These are phyloP conservation scores for Amorphotheca resinae DNA, from an alignment of 495 filamentous ascomycete genomes.

Conservation along the genomic window DNA sequence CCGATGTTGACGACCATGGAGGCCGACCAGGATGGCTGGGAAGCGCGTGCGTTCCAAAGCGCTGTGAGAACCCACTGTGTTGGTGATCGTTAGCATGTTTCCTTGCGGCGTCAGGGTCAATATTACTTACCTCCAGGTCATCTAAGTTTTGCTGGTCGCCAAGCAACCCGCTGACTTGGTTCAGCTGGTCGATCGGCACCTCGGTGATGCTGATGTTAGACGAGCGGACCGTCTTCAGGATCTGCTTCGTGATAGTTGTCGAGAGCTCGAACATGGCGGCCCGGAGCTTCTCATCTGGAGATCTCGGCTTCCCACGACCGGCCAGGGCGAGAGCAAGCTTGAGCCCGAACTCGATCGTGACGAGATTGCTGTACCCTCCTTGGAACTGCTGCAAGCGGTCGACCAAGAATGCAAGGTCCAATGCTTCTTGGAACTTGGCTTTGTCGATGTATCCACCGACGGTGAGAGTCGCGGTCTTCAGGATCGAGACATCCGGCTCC, in stretches of 20 bases:
- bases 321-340: constrained; percentile 42
- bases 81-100: not conserved
- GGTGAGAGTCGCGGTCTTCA: not conserved
- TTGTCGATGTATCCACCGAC: constrained; percentile 19
- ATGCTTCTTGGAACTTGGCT: constrained; percentile 36
- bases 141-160: constrained; percentile 45
- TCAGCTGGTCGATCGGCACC: constrained; percentile 39
- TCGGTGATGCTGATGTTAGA: constrained; percentile 39
- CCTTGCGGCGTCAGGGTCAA: not conserved
- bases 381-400: constrained; percentile 45
- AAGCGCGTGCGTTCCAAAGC: constrained; percentile 48
- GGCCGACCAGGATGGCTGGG: constrained; percentile 43
- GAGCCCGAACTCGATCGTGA: constrained; percentile 38
- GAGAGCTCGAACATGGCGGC: constrained; percentile 39
- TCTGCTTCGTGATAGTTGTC: constrained; percentile 36
- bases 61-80: constrained; percentile 36
- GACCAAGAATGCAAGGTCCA: constrained; percentile 38
- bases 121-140: constrained; percentile 40
- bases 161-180: constrained; percentile 39
- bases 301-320: constrained; percentile 26
- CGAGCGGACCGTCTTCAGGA: constrained; percentile 34
- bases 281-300: constrained; percentile 28
- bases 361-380: constrained; percentile 33
- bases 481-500: not conserved
- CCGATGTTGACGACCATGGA: constrained; percentile 43